These are phyloP conservation scores for Rhinocladiella mackenziei DNA, from an alignment of 2,329 filamentous ascomycete genomes.

Conservation along the genomic window DNA sequence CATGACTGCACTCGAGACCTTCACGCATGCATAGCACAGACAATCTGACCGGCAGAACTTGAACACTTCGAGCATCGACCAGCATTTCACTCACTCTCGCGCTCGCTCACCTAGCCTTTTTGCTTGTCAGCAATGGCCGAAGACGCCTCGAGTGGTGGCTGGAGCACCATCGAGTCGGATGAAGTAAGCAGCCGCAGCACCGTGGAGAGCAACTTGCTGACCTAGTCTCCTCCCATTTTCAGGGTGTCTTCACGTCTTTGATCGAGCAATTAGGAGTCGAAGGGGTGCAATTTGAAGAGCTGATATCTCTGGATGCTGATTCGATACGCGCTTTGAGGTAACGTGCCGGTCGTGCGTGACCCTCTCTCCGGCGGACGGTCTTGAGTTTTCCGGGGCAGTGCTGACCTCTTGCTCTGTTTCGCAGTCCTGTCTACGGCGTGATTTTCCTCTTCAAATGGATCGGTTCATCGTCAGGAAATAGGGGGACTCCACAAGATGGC, in stretches of 20 bases:
- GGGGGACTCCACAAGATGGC: constrained; percentile 71
- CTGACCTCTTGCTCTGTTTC: constrained; percentile 12
- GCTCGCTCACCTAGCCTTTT: background rate
- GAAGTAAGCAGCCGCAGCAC: constrained; percentile 59
- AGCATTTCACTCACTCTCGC: background rate
- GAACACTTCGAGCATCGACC: background rate
- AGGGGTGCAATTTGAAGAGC: constrained; percentile 94
- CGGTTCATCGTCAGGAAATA: constrained; percentile 58
- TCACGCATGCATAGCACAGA: background rate
- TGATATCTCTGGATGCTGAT: constrained; percentile 79
- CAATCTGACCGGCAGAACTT: background rate
- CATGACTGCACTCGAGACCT: too few relatives aligned
- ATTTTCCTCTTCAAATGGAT: constrained; percentile 96
- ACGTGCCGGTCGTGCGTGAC: constrained; percentile 22
- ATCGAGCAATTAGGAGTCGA: constrained; percentile 89
- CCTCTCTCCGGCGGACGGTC: too few relatives aligned
- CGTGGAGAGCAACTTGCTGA: constrained; percentile 6
- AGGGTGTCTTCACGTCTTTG: constrained; percentile 96
- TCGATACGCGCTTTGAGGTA: constrained; percentile 44
- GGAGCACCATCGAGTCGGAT: constrained; percentile 98
- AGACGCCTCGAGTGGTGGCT: constrained; percentile 54
- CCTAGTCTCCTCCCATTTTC: background rate
- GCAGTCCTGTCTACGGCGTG: constrained; percentile 79
- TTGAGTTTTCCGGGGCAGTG: too few relatives aligned
- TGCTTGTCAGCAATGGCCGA: constrained; percentile 55